phyloP scores from a whole-genome alignment of 73 alveolate genomes.

The Paramecium sonneborni region DNA sequence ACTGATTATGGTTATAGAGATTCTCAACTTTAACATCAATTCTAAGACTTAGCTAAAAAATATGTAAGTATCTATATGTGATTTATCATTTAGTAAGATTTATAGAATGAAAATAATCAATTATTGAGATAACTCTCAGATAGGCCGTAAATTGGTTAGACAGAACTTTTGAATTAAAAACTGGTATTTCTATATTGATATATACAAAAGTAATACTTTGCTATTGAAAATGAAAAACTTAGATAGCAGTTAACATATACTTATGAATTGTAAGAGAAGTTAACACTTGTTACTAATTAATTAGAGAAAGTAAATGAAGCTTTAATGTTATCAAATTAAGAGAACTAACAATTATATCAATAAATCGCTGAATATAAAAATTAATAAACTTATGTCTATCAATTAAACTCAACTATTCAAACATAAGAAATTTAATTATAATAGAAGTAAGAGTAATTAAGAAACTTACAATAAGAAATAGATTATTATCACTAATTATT shows the following conservation, averaged over 20 bases:
- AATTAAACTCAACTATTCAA: background rate
- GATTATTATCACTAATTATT: background rate
- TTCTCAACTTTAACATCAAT: background rate
- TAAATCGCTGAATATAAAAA: background rate
- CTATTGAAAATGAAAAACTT: background rate
- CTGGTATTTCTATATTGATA: background rate
- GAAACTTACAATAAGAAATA: background rate
- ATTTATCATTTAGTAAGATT: background rate
- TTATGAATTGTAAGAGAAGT: background rate
- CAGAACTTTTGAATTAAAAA: conserved; percentile 11
- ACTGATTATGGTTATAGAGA: conserved; percentile 28
- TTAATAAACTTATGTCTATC: background rate
- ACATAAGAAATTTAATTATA: background rate
- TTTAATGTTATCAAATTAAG: background rate
- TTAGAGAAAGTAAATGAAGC: conserved; percentile 13
- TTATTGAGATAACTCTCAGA: background rate
- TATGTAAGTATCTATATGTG: background rate
- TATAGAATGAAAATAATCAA: background rate
- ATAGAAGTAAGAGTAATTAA: background rate
- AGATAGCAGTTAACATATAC: background rate
- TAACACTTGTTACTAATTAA: background rate
- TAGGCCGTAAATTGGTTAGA: background rate
- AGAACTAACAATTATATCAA: background rate
- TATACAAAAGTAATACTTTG: background rate
- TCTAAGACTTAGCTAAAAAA: background rate